These are phyloP conservation scores for Acacia concinna DNA, from an alignment of 331 rosid genomes.

Conservation along the genomic window DNA sequence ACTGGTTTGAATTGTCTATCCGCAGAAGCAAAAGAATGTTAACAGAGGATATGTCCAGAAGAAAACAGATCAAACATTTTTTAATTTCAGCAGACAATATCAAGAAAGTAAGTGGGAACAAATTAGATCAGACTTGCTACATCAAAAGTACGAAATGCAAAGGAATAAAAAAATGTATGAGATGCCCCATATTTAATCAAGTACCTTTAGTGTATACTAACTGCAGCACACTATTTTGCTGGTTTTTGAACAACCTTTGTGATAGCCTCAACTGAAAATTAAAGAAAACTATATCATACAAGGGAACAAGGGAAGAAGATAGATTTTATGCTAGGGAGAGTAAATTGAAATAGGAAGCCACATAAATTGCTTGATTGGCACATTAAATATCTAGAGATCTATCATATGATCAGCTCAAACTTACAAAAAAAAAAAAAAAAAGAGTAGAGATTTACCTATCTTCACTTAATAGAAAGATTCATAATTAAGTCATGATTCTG, in stretches of 20 bases:
- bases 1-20: constrained; percentile 53
- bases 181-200: constrained; percentile 33
- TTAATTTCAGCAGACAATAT: constrained; percentile 1
- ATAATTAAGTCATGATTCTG: not conserved
- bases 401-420: constrained; percentile 18
- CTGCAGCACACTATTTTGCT: constrained; percentile 44
- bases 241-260: constrained; percentile 48
- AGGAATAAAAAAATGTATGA: constrained; percentile 26
- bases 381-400: constrained; percentile 17
- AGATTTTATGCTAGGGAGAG: constrained; percentile 17
- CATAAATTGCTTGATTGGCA: constrained; percentile 12
- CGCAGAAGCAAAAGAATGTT: constrained; percentile 29
- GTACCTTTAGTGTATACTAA: constrained; percentile 60
- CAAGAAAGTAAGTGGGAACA: constrained; percentile 24
- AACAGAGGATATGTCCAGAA: constrained; percentile 29
- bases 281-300: constrained; percentile 32
- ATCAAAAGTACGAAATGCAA: constrained; percentile 1
- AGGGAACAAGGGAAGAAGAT: not conserved
- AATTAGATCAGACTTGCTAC: constrained; percentile 22
- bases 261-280: constrained; percentile 65
- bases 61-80: not conserved
- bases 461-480: constrained; percentile 2
- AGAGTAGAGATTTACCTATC: not conserved
- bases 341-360: constrained; percentile 15
- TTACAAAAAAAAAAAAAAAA: not conserved